A percentile compares a stretch with the other conserved stretches of the same genome.
phyloP scores from a whole-genome alignment of 2,329 filamentous ascomycete genomes.

The Aspergillus sp. region DNA sequence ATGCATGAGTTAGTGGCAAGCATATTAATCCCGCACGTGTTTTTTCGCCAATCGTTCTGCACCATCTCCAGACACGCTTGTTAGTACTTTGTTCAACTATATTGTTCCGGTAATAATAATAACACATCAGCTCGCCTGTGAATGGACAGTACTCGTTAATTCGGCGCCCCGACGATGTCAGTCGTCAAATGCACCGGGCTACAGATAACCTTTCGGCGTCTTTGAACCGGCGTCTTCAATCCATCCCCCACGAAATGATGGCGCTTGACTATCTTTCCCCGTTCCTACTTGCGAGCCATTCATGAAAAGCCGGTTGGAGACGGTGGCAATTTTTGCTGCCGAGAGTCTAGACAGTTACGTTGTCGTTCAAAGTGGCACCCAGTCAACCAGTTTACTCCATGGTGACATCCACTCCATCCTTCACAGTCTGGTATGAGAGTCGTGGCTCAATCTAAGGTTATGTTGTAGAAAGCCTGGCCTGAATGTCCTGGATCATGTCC shows the following conservation, averaged over 20 bases:
- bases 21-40: slow-evolving; percentile 1
- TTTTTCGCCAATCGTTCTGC: not conserved
- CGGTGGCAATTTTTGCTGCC: not conserved
- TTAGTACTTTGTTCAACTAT: not conserved
- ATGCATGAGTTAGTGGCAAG: not conserved
- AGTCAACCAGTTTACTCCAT: slow-evolving; percentile 5
- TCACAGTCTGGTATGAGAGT: not conserved
- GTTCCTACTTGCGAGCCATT: not conserved
- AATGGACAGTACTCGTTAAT: not conserved
- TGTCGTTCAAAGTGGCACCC: not conserved
- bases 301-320: not conserved
- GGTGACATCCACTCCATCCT: slow-evolving; percentile 1
- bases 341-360: not conserved
- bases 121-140: not conserved
- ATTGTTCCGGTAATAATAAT: not conserved
- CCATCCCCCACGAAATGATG: not conserved
- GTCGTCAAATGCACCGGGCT: not conserved
- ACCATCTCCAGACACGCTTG: not conserved
- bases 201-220: not conserved
- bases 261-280: not conserved
- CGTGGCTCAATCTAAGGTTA: not conserved
- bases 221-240: not conserved
- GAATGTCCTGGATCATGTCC: not conserved
- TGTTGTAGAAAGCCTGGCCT: not conserved
- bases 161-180: not conserved